These are phyloP conservation scores for Mycosphaerella sp. DNA, from an alignment of 2,329 filamentous ascomycete genomes.

Conservation along the genomic window DNA sequence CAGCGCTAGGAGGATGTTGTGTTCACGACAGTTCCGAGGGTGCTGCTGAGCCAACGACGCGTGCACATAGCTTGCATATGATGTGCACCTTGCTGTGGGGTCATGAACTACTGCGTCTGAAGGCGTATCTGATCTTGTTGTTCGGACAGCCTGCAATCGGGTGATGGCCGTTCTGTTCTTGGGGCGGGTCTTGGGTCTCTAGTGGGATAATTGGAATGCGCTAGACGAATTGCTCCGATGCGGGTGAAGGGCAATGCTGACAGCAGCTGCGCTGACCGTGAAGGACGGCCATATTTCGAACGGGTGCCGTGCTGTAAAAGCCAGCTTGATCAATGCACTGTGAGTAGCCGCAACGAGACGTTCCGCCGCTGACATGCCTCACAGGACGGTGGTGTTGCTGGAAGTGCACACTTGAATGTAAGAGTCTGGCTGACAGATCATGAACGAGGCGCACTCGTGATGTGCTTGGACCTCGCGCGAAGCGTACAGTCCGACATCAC, in stretches of 20 bases:
- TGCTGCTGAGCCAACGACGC: not conserved
- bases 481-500: constrained; percentile 2
- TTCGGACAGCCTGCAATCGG: not conserved
- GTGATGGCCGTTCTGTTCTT: not conserved
- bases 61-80: not conserved
- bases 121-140: not conserved
- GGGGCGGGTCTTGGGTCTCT: not conserved
- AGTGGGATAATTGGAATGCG: not conserved
- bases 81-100: not conserved
- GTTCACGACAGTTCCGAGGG: not conserved
- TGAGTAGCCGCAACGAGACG: constrained; percentile 10
- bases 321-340: constrained; percentile 7
- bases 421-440: constrained; percentile 6
- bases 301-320: not conserved
- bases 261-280: not conserved
- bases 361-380: constrained; percentile 19
- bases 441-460: constrained; percentile 6
- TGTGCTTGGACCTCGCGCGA: not conserved
- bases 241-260: not conserved
- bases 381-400: constrained; percentile 12
- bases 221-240: not conserved
- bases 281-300: not conserved
- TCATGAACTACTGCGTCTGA: not conserved
- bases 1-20: not conserved
- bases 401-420: constrained; percentile 8